Evolutionary conservation across 2,329 filamentous ascomycete species (phyloP), one percentile per base, ranked within the genome.

Genomic region (Lojkania enalia): DNA sequence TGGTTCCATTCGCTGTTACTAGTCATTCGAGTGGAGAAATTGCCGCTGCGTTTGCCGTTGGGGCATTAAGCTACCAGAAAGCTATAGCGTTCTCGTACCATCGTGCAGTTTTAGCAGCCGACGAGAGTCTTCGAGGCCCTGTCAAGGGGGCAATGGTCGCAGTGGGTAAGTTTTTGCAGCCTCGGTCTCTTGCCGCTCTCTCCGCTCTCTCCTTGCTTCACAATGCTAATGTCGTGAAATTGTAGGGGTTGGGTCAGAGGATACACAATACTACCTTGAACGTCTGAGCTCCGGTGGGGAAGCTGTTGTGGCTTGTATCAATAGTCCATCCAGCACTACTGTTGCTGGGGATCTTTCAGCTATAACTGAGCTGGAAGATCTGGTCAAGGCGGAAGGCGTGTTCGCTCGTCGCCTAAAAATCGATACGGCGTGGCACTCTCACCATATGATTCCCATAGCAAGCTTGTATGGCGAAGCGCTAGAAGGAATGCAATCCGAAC

Each of bases 361-460:
- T 2, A 65, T 77, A 9, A 48, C 64, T 0, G 58, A 67, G 35
- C 46, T 66, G 1, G 57, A 64, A 13, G 42, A 53, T 0, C 46
- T 55, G 1, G 48, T 75, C 0, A 54, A 71, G 5, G 60, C 64
- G 3, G 57, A 68, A n/a, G 53, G 61, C 6, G 61, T 63, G 5
- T 76, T 76, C 44, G 62, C 59, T 2, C 58, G 73, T 1, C 46
- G 58, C 14, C 66, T 77, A 2, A 61, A 68, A 44, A 71, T 75
- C 1, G 67, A 72, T 16, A 64, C 54, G 7, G 74, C 73, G 0
- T 77, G 75, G 41, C 75, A 76, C 39, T 74, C 69, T 1, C 64
- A 67, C 23, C 72, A 75, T 32, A 74, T 74, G 71, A 14, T 27
- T 3, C 16, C 39, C 3, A 4, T 46, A 12, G 47, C 47, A 5